phyloP scores from a whole-genome alignment of 345 rosid species.

The Rhizophora mangle region DNA sequence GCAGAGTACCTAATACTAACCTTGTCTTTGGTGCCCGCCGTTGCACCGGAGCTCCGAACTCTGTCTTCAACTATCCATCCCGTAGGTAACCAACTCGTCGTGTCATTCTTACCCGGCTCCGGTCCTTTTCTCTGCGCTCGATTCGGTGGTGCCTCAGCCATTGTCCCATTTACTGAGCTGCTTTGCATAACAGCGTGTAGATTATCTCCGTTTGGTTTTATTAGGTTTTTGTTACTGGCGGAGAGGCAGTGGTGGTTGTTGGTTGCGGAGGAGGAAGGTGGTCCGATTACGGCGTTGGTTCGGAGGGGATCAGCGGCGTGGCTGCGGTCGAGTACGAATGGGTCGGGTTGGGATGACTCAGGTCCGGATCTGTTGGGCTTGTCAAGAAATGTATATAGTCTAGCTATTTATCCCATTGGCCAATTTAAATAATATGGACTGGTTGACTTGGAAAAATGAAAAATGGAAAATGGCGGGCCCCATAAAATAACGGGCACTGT shows the following conservation, averaged over 20 bases:
- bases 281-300: conserved; percentile 7
- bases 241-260: neutral
- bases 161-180: neutral
- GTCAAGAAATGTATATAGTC: neutral
- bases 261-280: neutral
- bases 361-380: neutral
- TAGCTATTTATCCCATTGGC: too few species aligned
- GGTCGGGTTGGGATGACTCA: neutral
- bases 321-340: neutral
- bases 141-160: conserved; percentile 3
- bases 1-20: conserved; percentile 26
- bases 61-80: conserved; percentile 78
- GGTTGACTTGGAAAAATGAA: too few species aligned
- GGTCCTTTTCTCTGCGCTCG: conserved; percentile 13
- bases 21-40: conserved; percentile 75
- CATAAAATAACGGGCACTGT: too few species aligned
- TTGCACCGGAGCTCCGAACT: conserved; percentile 65
- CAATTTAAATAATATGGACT: too few species aligned
- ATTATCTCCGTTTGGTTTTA: neutral
- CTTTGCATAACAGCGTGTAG: neutral
- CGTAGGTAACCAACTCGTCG: conserved; percentile 44
- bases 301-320: conserved; percentile 13
- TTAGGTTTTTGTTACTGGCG: neutral
- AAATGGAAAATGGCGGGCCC: too few species aligned
- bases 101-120: neutral